Percentiles rank a stretch among this genome's conserved stretches.
These are phyloP conservation scores for Soucietia sequanensis DNA, from an alignment of 805 yeast species.

Conservation along the genomic window DNA sequence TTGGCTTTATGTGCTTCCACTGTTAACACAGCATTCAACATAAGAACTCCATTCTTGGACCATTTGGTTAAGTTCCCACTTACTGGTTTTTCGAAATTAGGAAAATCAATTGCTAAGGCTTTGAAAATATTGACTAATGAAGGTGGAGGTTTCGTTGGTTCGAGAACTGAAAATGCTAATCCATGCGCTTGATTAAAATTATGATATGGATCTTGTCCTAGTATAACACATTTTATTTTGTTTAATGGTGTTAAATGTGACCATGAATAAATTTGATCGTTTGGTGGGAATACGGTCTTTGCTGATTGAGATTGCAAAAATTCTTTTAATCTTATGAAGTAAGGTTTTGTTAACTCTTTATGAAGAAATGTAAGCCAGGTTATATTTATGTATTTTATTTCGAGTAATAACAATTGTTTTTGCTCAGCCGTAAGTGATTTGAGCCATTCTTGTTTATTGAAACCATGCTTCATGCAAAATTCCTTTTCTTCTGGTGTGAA, in stretches of 20 bases:
- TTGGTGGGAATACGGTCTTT: slow-evolving; percentile 74
- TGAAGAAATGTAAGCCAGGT: slow-evolving; percentile 76
- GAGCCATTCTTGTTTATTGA: slow-evolving; percentile 55
- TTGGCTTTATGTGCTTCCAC: slow-evolving; percentile 93
- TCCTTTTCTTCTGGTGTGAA: too few relatives aligned
- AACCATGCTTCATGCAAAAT: slow-evolving; percentile 22
- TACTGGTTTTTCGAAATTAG: slow-evolving; percentile 63
- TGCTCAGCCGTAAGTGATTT: slow-evolving; percentile 47
- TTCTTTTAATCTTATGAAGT: slow-evolving; percentile 69
- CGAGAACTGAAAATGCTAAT: slow-evolving; percentile 84
- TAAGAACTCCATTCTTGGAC: slow-evolving; percentile 84
- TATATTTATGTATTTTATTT: slow-evolving; percentile 66
- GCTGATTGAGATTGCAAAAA: slow-evolving; percentile 52
- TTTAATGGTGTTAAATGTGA: slow-evolving; percentile 77
- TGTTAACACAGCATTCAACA: slow-evolving; percentile 85
- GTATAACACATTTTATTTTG: slow-evolving; percentile 69
- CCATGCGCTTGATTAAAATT: slow-evolving; percentile 95
- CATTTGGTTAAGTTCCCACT: slow-evolving; percentile 75
- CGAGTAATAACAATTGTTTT: slow-evolving; percentile 55
- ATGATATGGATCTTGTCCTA: slow-evolving; percentile 98
- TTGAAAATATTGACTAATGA: slow-evolving; percentile 86
- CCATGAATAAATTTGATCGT: slow-evolving; percentile 84
- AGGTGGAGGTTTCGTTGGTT: slow-evolving; percentile 79
- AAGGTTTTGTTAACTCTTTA: slow-evolving; percentile 77
- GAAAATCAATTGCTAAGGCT: slow-evolving; percentile 60